Conservation (phyloP, 441 rosid species). For the Corymbia citriodora region DNA sequence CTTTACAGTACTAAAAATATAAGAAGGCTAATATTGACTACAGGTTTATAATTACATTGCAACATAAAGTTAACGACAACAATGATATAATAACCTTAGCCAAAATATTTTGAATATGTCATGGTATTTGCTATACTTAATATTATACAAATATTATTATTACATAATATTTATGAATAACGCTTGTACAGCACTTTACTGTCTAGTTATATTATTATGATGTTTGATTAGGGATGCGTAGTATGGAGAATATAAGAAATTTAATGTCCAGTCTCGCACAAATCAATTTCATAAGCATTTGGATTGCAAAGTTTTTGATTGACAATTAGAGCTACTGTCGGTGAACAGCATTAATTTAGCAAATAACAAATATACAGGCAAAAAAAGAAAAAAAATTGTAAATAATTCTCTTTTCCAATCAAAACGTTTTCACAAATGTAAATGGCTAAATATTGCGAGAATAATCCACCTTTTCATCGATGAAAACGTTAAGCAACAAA, state of each 20-base stretch:
- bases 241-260: not conserved
- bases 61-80: not conserved
- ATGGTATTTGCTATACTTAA: not conserved
- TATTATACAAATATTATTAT: not conserved
- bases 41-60: not conserved
- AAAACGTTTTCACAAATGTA: not conserved
- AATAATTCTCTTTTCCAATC: not conserved
- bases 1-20: not conserved
- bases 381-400: not conserved
- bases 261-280: not conserved
- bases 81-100: not conserved
- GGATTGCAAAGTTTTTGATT: not conserved
- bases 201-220: not conserved
- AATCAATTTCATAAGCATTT: not conserved
- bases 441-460: not conserved
- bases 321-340: not conserved
- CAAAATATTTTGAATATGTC: not conserved
- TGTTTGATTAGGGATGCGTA: not conserved
- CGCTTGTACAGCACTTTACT: too few species aligned
- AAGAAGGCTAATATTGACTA: not conserved
- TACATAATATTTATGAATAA: too few species aligned
- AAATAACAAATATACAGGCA: not conserved
- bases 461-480: not conserved
- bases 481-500: not conserved
- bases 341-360: not conserved